phyloP scores from a whole-genome alignment of 2,329 filamentous ascomycete genomes.

The Ceratocystis harringtonii region DNA sequence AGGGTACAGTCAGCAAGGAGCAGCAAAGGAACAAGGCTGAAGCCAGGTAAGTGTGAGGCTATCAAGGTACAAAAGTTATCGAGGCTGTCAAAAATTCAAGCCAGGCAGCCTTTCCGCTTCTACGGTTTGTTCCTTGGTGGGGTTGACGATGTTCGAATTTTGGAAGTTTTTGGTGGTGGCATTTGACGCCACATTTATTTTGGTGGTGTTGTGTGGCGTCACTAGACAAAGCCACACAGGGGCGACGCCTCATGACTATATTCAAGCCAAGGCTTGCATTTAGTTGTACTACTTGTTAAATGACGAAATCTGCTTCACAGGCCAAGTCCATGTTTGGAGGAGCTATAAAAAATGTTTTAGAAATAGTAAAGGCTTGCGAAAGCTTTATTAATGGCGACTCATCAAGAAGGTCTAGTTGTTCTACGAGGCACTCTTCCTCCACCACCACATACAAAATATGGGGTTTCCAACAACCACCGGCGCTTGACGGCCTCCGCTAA shows the following conservation, averaged over 20 bases:
- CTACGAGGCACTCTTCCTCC: too few species aligned
- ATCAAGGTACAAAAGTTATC: not conserved
- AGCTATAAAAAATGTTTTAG: too few species aligned
- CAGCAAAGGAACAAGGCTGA: not conserved
- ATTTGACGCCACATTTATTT: constrained; percentile 6
- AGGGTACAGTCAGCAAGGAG: too few species aligned
- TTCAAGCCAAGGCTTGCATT: not conserved
- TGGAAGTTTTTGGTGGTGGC: constrained; percentile 13
- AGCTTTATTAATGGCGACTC: not conserved
- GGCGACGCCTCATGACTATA: not conserved
- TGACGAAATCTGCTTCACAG: too few species aligned
- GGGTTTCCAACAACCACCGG: not conserved
- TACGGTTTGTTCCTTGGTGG: constrained; percentile 8
- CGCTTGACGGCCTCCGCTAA: not conserved
- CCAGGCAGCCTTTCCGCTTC: not conserved
- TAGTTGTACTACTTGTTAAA: too few species aligned
- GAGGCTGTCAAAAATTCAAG: not conserved
- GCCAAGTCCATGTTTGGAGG: too few species aligned
- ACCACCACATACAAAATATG: not conserved
- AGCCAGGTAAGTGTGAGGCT: not conserved
- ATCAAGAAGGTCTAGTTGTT: too few species aligned
- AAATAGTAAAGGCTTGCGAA: not conserved
- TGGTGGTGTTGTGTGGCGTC: constrained; percentile 12
- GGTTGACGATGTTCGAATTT: constrained; percentile 13
- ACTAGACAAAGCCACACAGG: not conserved